Base-by-base conservation (phyloP, 768 basidiomycete genomes). In the Sistotremastrum niveocremeum region DNA sequence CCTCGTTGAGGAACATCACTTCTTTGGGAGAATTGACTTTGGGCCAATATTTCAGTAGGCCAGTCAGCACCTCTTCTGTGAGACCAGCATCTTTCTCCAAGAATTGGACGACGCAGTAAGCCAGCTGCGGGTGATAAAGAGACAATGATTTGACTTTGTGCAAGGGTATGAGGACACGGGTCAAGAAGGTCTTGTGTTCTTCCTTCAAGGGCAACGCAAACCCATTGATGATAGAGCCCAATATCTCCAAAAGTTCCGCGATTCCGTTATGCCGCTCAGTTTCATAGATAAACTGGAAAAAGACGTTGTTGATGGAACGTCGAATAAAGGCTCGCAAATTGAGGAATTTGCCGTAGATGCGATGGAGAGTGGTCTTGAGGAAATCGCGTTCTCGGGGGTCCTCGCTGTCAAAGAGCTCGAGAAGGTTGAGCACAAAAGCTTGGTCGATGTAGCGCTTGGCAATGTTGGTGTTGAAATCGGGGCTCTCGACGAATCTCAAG, bases 11-110 rank as follows among this genome's bases (percentile, higher is more conserved):
- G 68, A 87, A 99, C 95, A 99, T 99, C 63, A 98, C 95, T 59
- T 99, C 95, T 69, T 99, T 99, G 10, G 93, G 93, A 34, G 87
- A 90, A 64, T 99, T 98, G 56, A 99, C 95, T 64, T 98, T 98
- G 33, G 95, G 95, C 95, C 95, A 99, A 64, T 75, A 99, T 63
- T 84, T 84, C 60, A 99, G 75, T n/a, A 99, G 71, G 12, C 95
- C 95, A 54, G 91, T 68, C 68, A 98, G 84, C 31, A 99, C 95
- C 36, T 98, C 93, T 65, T 98, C 87, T 20, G 90, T 93, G 40
- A 98, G 71, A 5, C 76, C 62, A 2, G 89, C 74, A 51, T 98
- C 95, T 68, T 99, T 99, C 63, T 99, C 95, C 51, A 98, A 65
- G 70, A 97, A 99, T 63, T 98, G 95, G 1, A 99, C 95, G 36